Percentiles rank a stretch among this genome's conserved stretches.
phyloP scores from a whole-genome alignment of 139 green algal genomes.

The Micromonas commoda region DNA sequence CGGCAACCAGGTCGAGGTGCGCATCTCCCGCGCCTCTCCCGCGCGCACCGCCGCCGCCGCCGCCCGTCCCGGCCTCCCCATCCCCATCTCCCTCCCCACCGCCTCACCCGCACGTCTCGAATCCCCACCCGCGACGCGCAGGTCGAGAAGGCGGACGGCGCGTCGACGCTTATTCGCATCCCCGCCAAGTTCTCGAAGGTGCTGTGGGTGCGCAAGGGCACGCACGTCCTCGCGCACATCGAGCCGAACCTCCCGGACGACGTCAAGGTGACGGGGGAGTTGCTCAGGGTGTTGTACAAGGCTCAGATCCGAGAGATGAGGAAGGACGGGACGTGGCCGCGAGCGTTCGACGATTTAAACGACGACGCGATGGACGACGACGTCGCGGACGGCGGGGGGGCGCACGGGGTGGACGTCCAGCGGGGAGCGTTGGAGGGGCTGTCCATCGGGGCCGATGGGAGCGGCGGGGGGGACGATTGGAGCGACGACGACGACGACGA shows the following conservation, averaged over 20 bases:
- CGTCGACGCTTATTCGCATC: conserved; percentile 7
- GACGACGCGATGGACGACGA: not conserved
- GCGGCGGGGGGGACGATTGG: not conserved
- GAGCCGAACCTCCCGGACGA: not conserved
- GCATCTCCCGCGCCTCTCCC: not conserved
- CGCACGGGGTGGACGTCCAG: not conserved
- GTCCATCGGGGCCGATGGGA: not conserved
- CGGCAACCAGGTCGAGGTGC: conserved; percentile 3
- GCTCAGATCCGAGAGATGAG: not conserved
- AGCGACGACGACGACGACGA: conserved; percentile 10
- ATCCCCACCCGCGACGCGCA: not conserved
- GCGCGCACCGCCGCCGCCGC: too few relatives aligned
- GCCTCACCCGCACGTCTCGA: not conserved
- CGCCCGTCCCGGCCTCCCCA: too few relatives aligned
- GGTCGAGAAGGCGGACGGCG: not conserved
- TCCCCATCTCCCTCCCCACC: too few relatives aligned
- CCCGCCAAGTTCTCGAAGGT: conserved; percentile 14
- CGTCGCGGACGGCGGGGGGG: not conserved
- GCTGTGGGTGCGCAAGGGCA: not conserved
- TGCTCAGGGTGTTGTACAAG: not conserved
- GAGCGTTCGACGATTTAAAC: not conserved
- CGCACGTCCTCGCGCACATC: not conserved
- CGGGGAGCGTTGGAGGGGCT: not conserved
- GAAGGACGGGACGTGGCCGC: not conserved
- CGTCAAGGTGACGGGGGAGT: conserved; percentile 15